phyloP scores from a whole-genome alignment of 202 grass and related monocot genomes.

The Eragrostis tef region DNA sequence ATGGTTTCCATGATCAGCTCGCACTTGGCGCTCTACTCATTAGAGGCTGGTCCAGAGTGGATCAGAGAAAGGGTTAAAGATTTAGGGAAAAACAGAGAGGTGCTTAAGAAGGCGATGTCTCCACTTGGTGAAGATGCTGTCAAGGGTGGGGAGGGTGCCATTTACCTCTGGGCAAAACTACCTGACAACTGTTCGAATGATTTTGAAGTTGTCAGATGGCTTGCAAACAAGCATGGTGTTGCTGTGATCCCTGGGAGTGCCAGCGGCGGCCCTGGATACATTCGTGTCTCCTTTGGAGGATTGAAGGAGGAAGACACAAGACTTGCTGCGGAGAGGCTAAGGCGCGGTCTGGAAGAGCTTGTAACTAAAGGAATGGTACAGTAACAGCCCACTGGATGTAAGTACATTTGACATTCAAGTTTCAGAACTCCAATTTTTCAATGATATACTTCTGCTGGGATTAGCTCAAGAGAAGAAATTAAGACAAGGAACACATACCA shows the following conservation, averaged over 20 bases:
- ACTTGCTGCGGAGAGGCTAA: conserved; percentile 68
- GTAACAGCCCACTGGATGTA: conserved; percentile 31
- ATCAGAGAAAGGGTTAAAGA: conserved; percentile 73
- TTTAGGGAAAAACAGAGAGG: conserved; percentile 71
- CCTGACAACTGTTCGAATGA: conserved; percentile 72
- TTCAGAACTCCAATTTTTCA: conserved; percentile 24
- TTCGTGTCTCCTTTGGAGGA: conserved; percentile 87
- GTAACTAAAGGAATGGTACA: conserved; percentile 82
- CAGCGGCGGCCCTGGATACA: conserved; percentile 66
- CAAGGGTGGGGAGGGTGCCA: conserved; percentile 88
- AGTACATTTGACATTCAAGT: conserved; percentile 33
- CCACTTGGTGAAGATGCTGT: conserved; percentile 73
- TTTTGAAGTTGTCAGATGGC: conserved; percentile 85
- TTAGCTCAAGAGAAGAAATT: conserved; percentile 27
- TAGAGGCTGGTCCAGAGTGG: conserved; percentile 77
- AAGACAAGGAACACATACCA: not conserved
- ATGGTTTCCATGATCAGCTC: conserved; percentile 75
- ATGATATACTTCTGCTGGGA: conserved; percentile 36
- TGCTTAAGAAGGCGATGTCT: conserved; percentile 70
- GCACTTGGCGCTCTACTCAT: conserved; percentile 72
- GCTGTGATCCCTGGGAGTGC: conserved; percentile 80
- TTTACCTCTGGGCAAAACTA: conserved; percentile 95
- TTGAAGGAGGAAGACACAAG: conserved; percentile 69
- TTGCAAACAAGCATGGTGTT: conserved; percentile 72
- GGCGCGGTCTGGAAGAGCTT: conserved; percentile 73